Evolutionary conservation across 208 protist genomes (phyloP).

Genomic region (Lotmaria passim): DNA sequence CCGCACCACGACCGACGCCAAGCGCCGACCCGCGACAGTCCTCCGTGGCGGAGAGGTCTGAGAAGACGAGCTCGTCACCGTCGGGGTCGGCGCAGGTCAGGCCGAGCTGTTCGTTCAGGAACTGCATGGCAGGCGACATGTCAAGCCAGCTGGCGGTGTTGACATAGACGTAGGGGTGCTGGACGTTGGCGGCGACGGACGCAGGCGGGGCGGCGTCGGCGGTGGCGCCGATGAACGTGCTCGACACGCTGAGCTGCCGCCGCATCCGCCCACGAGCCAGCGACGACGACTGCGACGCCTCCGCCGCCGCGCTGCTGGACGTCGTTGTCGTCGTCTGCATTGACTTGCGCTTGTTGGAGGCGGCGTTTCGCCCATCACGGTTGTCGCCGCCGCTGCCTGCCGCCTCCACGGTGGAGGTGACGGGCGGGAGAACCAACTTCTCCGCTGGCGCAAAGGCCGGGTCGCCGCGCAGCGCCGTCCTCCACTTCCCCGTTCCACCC

Average conservation of each 20-base stretch:
- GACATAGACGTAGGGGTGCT: conserved; percentile 49
- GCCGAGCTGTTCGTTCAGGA: conserved; percentile 78
- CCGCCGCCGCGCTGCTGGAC: not conserved
- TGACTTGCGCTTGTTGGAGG: not conserved
- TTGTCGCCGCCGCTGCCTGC: not conserved
- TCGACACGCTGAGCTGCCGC: not conserved
- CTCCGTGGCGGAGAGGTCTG: conserved; percentile 1
- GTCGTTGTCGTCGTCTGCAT: not conserved
- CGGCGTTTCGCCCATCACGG: not conserved
- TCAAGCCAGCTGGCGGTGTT: conserved; percentile 55
- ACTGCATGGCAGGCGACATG: conserved; percentile 65
- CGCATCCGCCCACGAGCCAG: not conserved
- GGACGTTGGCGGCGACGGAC: not conserved
- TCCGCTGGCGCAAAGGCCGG: not conserved
- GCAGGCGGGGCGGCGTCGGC: no score
- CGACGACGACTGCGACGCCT: conserved; percentile 1
- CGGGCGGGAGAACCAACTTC: conserved; percentile 5
- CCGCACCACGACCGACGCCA: no score
- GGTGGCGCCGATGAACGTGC: not conserved
- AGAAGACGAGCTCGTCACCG: not conserved
- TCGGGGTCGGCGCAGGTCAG: conserved; percentile 63
- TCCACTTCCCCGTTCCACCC: not conserved
- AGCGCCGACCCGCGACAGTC: not conserved
- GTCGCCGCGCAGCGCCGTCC: not conserved
- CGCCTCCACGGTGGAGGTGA: not conserved